A percentile compares a stretch with the other conserved stretches of the same genome.
Evolutionary conservation across 768 basidiomycete species (phyloP).

Genomic region (Glaciozyma martinii): DNA sequence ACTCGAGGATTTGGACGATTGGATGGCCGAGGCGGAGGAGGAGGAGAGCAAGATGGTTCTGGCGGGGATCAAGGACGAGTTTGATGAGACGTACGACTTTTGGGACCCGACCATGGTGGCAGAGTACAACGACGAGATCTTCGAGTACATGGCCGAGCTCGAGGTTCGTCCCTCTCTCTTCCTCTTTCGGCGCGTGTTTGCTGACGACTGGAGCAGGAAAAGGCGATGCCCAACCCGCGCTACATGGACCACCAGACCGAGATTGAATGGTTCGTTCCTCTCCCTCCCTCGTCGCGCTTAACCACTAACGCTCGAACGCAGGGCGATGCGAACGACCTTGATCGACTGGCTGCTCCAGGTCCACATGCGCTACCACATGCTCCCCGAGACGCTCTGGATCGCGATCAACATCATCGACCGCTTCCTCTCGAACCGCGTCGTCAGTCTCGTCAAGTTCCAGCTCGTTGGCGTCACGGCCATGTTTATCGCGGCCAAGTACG

Average conservation of each 20-base stretch:
- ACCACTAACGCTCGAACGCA: constrained; percentile 36
- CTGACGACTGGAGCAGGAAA: constrained; percentile 49
- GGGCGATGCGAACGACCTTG: constrained; percentile 90
- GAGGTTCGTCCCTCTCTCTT: constrained; percentile 53
- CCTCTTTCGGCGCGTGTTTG: not conserved
- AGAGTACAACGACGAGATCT: constrained; percentile 98
- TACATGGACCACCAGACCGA: constrained; percentile 93
- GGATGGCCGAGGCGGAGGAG: constrained; percentile 38
- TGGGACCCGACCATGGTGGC: constrained; percentile 92
- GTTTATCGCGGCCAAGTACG: constrained; percentile 98
- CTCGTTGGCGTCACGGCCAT: constrained; percentile 97
- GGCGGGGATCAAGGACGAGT: constrained; percentile 53
- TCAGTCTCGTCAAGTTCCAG: constrained; percentile 81
- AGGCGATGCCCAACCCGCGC: constrained; percentile 78
- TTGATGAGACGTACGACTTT: constrained; percentile 65
- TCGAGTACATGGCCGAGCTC: constrained; percentile 85
- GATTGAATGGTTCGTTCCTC: constrained; percentile 48
- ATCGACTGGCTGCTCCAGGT: constrained; percentile 98
- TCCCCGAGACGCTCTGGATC: constrained; percentile 98
- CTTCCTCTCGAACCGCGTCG: constrained; percentile 78
- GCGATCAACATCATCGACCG: constrained; percentile 93
- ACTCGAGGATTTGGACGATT: constrained; percentile 42
- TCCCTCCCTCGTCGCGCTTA: not conserved
- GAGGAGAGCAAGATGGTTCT: constrained; percentile 46
- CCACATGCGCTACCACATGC: constrained; percentile 96